A percentile compares a stretch with the other conserved stretches of the same genome.
Evolutionary conservation across 2,329 filamentous ascomycete species (phyloP).

Genomic region (Aspergillus quadricinctus): DNA sequence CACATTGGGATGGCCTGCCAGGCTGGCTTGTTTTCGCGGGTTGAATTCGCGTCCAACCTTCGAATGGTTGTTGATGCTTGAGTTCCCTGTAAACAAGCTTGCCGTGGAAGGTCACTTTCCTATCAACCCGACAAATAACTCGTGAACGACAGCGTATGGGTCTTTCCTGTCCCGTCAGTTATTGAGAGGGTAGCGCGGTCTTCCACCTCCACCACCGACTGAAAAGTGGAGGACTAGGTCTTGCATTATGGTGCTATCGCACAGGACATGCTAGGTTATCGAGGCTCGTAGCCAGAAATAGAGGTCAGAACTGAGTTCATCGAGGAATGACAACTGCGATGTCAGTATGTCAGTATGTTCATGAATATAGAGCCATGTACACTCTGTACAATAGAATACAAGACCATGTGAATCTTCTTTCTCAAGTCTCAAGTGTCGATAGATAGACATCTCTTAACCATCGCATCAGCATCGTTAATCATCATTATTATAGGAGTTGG

Average conservation of each 20-base stretch:
- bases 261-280: background rate
- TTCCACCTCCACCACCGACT: background rate
- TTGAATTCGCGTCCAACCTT: slow-evolving; percentile 35
- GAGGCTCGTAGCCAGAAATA: slow-evolving; percentile 1
- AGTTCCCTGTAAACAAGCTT: slow-evolving; percentile 27
- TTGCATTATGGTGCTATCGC: background rate
- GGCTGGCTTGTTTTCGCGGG: slow-evolving; percentile 15
- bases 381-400: background rate
- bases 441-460: background rate
- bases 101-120: background rate
- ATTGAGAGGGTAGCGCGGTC: background rate
- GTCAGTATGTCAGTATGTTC: background rate
- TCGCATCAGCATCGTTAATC: background rate
- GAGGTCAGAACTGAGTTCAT: slow-evolving; percentile 5
- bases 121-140: background rate
- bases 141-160: background rate
- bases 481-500: background rate
- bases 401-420: background rate
- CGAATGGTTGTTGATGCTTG: slow-evolving; percentile 28
- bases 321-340: background rate
- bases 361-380: background rate
- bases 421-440: background rate
- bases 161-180: background rate
- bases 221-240: background rate
- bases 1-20: slow-evolving; percentile 3